Conservation (phyloP, 768 basidiomycete genomes). For the Boletus rufocinnamomeus region DNA sequence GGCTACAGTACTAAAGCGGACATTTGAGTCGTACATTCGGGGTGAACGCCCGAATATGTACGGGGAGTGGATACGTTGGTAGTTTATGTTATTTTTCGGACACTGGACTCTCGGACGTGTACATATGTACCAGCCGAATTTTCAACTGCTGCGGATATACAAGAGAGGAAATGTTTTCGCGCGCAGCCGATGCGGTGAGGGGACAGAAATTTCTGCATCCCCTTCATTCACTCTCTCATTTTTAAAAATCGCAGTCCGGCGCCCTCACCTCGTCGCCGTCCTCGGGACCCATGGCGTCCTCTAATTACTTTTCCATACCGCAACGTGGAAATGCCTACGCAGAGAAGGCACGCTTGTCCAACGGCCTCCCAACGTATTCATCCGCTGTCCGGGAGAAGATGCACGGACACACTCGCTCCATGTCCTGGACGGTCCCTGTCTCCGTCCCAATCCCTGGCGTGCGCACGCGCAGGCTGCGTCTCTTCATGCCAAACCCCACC, state of each 20-base stretch:
- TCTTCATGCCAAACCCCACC: slow-evolving; percentile 61
- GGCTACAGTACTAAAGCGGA: slow-evolving; percentile 88
- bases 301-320: slow-evolving; percentile 48
- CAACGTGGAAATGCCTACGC: slow-evolving; percentile 49
- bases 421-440: slow-evolving; percentile 61
- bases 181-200: slow-evolving; percentile 5
- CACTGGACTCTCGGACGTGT: not conserved
- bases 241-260: slow-evolving; percentile 20
- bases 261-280: slow-evolving; percentile 19
- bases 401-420: slow-evolving; percentile 44
- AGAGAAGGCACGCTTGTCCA: slow-evolving; percentile 44
- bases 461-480: slow-evolving; percentile 52
- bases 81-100: not conserved
- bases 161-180: slow-evolving; percentile 31
- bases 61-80: slow-evolving; percentile 62
- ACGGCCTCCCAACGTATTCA: slow-evolving; percentile 50
- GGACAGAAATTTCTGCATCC: slow-evolving; percentile 20
- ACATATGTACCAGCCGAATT: not conserved
- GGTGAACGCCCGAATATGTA: slow-evolving; percentile 93
- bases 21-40: slow-evolving; percentile 89
- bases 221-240: slow-evolving; percentile 5
- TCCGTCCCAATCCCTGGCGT: slow-evolving; percentile 63
- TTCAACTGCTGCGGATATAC: slow-evolving; percentile 26
- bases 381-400: slow-evolving; percentile 70
- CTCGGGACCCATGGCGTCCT: slow-evolving; percentile 43